Evolutionary conservation across 148 eudicot species (phyloP).

Genomic region (Diospyros kaki): DNA sequence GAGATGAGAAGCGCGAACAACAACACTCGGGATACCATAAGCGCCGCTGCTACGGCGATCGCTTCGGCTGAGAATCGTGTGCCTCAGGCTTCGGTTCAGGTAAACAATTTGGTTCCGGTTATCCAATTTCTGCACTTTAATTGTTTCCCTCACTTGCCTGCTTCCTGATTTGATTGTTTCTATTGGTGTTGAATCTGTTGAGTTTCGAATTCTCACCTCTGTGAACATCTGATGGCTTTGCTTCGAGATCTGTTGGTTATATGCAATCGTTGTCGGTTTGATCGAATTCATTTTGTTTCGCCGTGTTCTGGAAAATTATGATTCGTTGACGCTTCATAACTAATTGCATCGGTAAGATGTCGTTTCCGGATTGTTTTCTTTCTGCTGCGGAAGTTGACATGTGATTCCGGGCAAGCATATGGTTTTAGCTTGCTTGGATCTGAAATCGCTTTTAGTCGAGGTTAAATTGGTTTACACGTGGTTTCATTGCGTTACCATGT

Average conservation of each 20-base stretch:
- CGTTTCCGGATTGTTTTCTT: neutral
- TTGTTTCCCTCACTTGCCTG: neutral
- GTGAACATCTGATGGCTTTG: neutral
- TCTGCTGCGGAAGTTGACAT: conserved; percentile 3
- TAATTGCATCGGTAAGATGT: neutral
- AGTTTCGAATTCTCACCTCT: neutral
- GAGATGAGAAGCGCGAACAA: conserved; percentile 50
- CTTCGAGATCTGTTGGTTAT: conserved; percentile 10
- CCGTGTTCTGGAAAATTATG: neutral
- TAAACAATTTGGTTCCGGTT: conserved; percentile 7
- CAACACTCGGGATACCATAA: conserved; percentile 63
- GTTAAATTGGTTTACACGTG: neutral
- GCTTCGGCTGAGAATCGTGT: conserved; percentile 68
- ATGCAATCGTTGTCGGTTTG: neutral
- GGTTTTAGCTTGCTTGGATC: conserved; percentile 7
- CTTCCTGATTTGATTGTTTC: neutral
- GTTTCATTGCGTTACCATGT: neutral
- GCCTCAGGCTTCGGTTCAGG: conserved; percentile 54
- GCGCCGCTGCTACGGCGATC: conserved; percentile 90
- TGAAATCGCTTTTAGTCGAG: conserved; percentile 6
- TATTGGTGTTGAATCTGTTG: conserved; percentile 3
- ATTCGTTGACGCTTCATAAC: neutral
- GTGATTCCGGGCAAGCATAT: neutral
- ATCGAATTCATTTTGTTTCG: conserved; percentile 5
- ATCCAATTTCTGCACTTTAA: neutral